These are phyloP conservation scores for Penicillium sp. DNA, from an alignment of 2,329 filamentous ascomycete genomes.

Conservation along the genomic window DNA sequence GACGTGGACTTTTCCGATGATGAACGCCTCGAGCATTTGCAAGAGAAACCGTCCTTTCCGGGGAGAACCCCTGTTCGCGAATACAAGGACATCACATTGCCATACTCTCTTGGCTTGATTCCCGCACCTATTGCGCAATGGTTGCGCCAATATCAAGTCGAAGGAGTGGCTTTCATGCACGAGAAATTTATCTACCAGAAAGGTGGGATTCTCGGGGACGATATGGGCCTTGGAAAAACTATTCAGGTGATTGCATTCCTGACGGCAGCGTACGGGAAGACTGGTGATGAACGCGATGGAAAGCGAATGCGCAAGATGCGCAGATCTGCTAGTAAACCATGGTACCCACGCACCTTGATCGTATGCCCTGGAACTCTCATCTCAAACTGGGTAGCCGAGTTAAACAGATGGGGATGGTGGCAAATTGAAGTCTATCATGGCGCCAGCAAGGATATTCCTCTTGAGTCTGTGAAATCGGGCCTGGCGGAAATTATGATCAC, in stretches of 20 bases:
- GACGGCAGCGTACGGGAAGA: conserved; percentile 90
- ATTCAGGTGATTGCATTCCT: conserved; percentile 94
- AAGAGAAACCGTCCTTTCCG: conserved; percentile 69
- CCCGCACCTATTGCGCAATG: conserved; percentile 89
- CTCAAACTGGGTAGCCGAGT: conserved; percentile 85
- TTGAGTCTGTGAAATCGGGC: conserved; percentile 72
- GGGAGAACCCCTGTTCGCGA: conserved; percentile 62
- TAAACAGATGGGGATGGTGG: conserved; percentile 95
- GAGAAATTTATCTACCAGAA: conserved; percentile 86
- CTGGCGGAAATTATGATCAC: conserved; percentile 89
- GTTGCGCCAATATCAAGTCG: conserved; percentile 85
- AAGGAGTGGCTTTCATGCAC: conserved; percentile 82
- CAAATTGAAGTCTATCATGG: conserved; percentile 81
- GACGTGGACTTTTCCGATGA: conserved; percentile 75
- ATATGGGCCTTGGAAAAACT: conserved; percentile 97
- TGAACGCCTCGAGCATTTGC: conserved; percentile 59
- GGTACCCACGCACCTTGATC: conserved; percentile 83
- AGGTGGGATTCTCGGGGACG: conserved; percentile 87
- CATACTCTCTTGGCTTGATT: conserved; percentile 75
- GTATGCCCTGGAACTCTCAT: conserved; percentile 87
- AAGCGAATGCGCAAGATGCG: conserved; percentile 88
- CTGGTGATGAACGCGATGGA: conserved; percentile 77
- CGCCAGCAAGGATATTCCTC: conserved; percentile 64
- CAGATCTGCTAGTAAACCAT: conserved; percentile 56
- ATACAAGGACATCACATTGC: conserved; percentile 73